Conservation (phyloP, 2,329 filamentous ascomycete genomes). For the Fusarium subtropicale region DNA sequence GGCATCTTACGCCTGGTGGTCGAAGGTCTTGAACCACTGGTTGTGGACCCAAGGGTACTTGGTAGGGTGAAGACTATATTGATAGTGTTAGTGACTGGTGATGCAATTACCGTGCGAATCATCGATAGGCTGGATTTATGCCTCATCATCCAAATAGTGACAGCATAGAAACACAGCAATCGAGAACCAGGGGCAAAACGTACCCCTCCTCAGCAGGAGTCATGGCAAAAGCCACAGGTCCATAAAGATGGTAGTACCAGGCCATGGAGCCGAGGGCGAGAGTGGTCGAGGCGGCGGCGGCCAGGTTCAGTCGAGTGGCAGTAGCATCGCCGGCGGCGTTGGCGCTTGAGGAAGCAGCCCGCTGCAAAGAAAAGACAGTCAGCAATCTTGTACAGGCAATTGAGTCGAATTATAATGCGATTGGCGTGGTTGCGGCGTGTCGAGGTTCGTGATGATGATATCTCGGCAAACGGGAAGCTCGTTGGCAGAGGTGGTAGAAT, state of each 20-base stretch:
- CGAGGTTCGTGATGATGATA: slow-evolving; percentile 46
- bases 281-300: slow-evolving; percentile 86
- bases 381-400: slow-evolving; percentile 50
- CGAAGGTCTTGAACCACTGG: slow-evolving; percentile 94
- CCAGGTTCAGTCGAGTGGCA: slow-evolving; percentile 84
- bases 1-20: slow-evolving; percentile 88
- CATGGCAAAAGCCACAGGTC: slow-evolving; percentile 86
- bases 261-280: slow-evolving; percentile 89
- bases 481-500: slow-evolving; percentile 48
- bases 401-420: slow-evolving; percentile 42
- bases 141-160: slow-evolving; percentile 46
- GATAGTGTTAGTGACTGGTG: slow-evolving; percentile 47
- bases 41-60: slow-evolving; percentile 96
- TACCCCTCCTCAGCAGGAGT: slow-evolving; percentile 98
- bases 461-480: slow-evolving; percentile 52
- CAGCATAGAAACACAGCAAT: slow-evolving; percentile 12
- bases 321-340: slow-evolving; percentile 76
- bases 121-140: slow-evolving; percentile 49
- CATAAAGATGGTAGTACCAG: slow-evolving; percentile 98
- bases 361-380: slow-evolving; percentile 59
- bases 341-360: slow-evolving; percentile 78
- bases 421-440: slow-evolving; percentile 46
- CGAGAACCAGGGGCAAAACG: slow-evolving; percentile 59
- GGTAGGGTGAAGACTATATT: slow-evolving; percentile 84
- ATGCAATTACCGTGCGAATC: slow-evolving; percentile 25